These are phyloP conservation scores for Blastobotrys raffinosifermentans DNA, from an alignment of 1,139 yeast species.

Conservation along the genomic window DNA sequence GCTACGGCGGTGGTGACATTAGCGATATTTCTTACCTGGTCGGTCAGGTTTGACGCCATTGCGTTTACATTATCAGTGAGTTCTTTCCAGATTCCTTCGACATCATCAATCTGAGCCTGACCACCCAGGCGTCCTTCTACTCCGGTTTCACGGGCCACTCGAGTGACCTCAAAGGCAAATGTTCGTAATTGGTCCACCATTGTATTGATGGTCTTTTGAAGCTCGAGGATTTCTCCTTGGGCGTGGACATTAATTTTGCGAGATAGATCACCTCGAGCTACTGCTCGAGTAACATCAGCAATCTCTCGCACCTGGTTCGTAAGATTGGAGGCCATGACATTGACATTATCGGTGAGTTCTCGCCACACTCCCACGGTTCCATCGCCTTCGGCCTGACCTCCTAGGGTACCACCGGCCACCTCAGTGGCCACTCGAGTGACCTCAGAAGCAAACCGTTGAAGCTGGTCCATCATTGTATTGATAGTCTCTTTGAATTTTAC, in stretches of 20 bases:
- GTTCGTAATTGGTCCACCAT: conserved; percentile 88
- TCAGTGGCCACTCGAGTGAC: conserved; percentile 84
- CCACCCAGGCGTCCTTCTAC: conserved; percentile 86
- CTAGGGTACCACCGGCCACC: conserved; percentile 82
- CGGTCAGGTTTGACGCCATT: conserved; percentile 81
- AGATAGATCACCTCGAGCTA: conserved; percentile 72
- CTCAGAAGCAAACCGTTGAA: conserved; percentile 75
- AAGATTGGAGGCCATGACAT: conserved; percentile 79
- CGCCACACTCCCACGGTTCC: conserved; percentile 87
- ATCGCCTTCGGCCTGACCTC: conserved; percentile 81
- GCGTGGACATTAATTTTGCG: conserved; percentile 78
- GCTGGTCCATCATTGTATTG: conserved; percentile 83
- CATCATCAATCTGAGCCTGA: conserved; percentile 77
- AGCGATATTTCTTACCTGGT: conserved; percentile 84
- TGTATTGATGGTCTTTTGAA: conserved; percentile 73
- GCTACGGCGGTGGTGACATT: conserved; percentile 92
- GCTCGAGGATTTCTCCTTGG: conserved; percentile 73
- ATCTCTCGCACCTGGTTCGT: conserved; percentile 82
- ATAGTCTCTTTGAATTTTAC: conserved; percentile 73
- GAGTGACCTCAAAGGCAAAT: conserved; percentile 82
- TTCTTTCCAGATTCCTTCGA: conserved; percentile 87
- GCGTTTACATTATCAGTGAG: conserved; percentile 81
- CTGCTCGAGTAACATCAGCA: conserved; percentile 83
- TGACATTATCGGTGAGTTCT: conserved; percentile 74
- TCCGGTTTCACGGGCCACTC: conserved; percentile 86